Base-by-base conservation (phyloP, 1,284 basidiomycete species). In the Tremellales sp. region DNA sequence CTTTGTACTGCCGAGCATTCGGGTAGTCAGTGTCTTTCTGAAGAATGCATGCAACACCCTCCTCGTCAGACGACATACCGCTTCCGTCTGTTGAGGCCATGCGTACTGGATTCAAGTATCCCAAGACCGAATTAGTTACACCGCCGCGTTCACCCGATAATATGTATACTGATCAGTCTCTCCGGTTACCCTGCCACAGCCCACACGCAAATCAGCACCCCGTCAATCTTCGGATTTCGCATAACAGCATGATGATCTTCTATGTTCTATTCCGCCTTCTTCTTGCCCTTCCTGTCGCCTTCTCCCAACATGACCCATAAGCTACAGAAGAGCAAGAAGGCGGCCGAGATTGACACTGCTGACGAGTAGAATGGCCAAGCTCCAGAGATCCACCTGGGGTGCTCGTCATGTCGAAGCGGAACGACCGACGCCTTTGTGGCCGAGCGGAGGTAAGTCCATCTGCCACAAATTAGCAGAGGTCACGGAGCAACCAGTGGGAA, bases 321-420 rank as follows among this genome's bases (percentile, higher is more conserved):
- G 0, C 80, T 80, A 15, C 82, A 82, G 74, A 98, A 97, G 11
- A 91, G 54, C 61, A 93, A 74, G 75, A 96, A 96, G 0, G 81
- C 89, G 0, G 82, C 72, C 57, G 86, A 86, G 0, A 90, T 93
- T 74, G 86, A 89, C 64, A 92, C 82, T 12, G 91, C 87, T 23
- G 92, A 89, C 0, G 81, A 78, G 61, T 97, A 97, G 73, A 94
- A 98, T 1, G 94, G 94, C 86, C 87, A 93, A 10, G 92, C 92
- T 8, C 89, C 89, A 48, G 83, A 84, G 57, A 98, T 80, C 81
- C 94, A 97, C 36, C 94, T 82, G 11, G 90, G 89, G 72, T 97
- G 93, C 52, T 87, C 87, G 74, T 98, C 90, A 74, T 97, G 94
- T 51, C 90, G 80, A 26, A 91, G 88, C 1, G 94, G 96, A 1